Percentiles rank a stretch among this genome's conserved stretches.
Conservation (phyloP, 306 rosid genomes). For the Glycine tomentella region DNA sequence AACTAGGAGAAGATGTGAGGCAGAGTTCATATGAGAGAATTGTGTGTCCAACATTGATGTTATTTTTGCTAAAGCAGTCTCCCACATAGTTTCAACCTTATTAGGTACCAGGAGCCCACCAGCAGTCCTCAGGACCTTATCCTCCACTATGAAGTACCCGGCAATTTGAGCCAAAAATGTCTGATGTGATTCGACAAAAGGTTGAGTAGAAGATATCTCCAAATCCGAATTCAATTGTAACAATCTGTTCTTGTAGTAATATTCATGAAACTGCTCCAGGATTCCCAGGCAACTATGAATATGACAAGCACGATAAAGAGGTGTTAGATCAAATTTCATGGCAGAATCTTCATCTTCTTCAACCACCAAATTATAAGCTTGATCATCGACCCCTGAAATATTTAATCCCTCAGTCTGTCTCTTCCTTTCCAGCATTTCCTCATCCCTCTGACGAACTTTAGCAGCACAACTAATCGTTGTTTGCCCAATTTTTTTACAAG, state of each 20-base stretch:
- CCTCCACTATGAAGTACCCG: conserved; percentile 94
- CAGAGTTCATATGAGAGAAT: conserved; percentile 76
- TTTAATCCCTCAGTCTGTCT: conserved; percentile 72
- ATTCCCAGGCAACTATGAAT: conserved; percentile 87
- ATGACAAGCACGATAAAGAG: conserved; percentile 92
- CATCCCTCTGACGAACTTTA: conserved; percentile 78
- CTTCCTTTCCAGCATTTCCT: conserved; percentile 75
- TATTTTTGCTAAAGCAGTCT: conserved; percentile 73
- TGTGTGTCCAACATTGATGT: conserved; percentile 73
- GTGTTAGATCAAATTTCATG: conserved; percentile 80
- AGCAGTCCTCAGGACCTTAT: conserved; percentile 83
- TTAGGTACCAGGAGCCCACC: conserved; percentile 72
- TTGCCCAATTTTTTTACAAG: conserved; percentile 84
- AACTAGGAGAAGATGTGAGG: conserved; percentile 84
- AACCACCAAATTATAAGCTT: conserved; percentile 66
- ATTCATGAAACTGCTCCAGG: conserved; percentile 78
- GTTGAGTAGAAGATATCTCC: conserved; percentile 75
- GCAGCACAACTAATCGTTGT: conserved; percentile 78
- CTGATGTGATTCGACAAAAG: conserved; percentile 84
- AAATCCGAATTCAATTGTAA: conserved; percentile 88
- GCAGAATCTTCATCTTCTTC: conserved; percentile 81
- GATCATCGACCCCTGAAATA: conserved; percentile 60
- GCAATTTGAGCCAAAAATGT: conserved; percentile 86
- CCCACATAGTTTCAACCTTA: conserved; percentile 88
- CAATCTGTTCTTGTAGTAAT: conserved; percentile 85